A percentile compares a stretch with the other conserved stretches of the same genome.
Conservation (phyloP, 2,329 filamentous ascomycete species). For the Sarocladiaceae sp. region DNA sequence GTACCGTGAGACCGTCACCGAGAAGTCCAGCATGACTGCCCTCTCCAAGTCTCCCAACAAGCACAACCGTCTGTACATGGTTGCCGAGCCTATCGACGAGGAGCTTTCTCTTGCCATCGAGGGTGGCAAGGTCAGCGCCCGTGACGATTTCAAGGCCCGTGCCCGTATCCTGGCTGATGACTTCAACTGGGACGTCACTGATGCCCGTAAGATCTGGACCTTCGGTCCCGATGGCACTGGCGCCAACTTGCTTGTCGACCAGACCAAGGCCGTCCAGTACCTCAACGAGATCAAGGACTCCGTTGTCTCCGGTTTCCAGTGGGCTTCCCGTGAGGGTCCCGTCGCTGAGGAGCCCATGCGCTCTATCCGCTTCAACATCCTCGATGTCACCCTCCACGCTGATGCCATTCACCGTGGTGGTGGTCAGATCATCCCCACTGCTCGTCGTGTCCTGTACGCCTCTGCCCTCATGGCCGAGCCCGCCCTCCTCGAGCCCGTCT, state of each 20-base stretch:
- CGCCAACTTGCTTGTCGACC: constrained; percentile 97
- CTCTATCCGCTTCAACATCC: constrained; percentile 94
- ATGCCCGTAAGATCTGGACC: constrained; percentile 99
- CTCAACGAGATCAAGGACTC: constrained; percentile 99
- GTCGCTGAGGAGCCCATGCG: constrained; percentile 98
- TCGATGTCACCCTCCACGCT: constrained; percentile 98
- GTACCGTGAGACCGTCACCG: constrained; percentile 93
- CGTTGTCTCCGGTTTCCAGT: constrained; percentile 99
- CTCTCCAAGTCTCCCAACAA: constrained; percentile 99
- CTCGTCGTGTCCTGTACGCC: constrained; percentile 96
- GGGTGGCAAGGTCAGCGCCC: constrained; percentile 80
- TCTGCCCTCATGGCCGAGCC: constrained; percentile 86
- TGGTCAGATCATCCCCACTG: constrained; percentile 97
- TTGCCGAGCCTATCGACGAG: constrained; percentile 84
- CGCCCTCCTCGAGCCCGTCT: constrained; percentile 91
- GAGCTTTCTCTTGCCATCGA: constrained; percentile 90
- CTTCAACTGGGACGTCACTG: constrained; percentile 98
- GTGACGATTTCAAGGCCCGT: constrained; percentile 98
- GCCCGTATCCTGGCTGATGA: constrained; percentile 95
- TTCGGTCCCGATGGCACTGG: constrained; percentile 97
- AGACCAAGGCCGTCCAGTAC: constrained; percentile 99
- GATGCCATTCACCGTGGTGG: constrained; percentile 99
- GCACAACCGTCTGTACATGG: constrained; percentile 99
- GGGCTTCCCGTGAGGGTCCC: constrained; percentile 96
- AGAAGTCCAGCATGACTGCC: constrained; percentile 85